Evolutionary conservation across 352 stramenopile genomes (phyloP).

Genomic region (Pythium phragmitis): DNA sequence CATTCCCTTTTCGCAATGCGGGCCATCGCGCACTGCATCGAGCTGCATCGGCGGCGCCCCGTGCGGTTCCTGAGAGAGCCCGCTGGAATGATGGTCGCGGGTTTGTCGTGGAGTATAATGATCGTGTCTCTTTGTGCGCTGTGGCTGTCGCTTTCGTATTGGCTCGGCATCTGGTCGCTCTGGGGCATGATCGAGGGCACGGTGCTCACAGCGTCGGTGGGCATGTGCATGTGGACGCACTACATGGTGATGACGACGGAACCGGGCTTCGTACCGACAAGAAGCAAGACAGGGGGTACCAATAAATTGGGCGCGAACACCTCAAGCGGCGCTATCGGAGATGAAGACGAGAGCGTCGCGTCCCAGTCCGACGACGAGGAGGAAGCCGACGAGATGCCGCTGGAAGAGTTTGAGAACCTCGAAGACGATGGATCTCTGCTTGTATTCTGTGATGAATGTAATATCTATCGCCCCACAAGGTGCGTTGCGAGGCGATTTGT

Average conservation of each 20-base stretch:
- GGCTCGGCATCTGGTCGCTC: conserved; percentile 55
- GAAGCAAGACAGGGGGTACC: neutral
- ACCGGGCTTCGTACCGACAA: conserved; percentile 58
- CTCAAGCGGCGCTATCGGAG: neutral
- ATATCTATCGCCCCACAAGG: conserved; percentile 73
- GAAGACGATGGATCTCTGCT: conserved; percentile 77
- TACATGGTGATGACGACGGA: conserved; percentile 74
- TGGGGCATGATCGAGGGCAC: conserved; percentile 40
- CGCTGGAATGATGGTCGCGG: conserved; percentile 57
- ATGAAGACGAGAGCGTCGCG: conserved; percentile 25
- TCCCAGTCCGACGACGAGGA: conserved; percentile 31
- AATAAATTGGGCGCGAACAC: neutral
- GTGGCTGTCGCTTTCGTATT: conserved; percentile 50
- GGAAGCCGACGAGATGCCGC: conserved; percentile 59
- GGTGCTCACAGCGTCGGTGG: conserved; percentile 54
- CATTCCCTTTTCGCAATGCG: conserved; percentile 4
- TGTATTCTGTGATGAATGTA: conserved; percentile 81
- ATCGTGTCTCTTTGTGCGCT: conserved; percentile 39
- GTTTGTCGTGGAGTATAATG: conserved; percentile 60
- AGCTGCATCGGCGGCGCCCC: conserved; percentile 19
- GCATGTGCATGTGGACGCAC: conserved; percentile 76
- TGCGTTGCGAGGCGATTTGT: conserved; percentile 19
- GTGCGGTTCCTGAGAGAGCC: conserved; percentile 68
- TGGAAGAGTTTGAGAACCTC: conserved; percentile 60
- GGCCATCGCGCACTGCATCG: conserved; percentile 8